These are phyloP conservation scores for Jatropha podagrica DNA, from an alignment of 441 rosid species.

Conservation along the genomic window DNA sequence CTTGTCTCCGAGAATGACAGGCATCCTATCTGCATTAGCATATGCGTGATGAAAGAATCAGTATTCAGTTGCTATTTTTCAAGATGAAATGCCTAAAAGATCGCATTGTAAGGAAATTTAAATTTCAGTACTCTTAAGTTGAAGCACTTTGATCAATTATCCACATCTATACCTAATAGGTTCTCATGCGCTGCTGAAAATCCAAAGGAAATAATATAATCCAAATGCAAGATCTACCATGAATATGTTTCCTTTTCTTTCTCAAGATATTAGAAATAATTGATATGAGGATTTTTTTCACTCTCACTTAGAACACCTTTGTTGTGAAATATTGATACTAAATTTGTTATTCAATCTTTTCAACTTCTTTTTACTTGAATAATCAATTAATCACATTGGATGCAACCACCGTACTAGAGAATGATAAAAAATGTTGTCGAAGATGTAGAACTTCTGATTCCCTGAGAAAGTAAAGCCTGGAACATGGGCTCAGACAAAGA, in stretches of 20 bases:
- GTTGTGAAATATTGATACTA: neutral
- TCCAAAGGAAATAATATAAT: neutral
- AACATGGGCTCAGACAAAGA: neutral
- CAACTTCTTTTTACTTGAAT: neutral
- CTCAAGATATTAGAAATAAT: neutral
- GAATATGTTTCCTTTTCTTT: neutral
- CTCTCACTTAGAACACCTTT: neutral
- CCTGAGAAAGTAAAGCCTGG: neutral
- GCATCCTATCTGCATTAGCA: conserved; percentile 69
- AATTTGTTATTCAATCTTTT: neutral
- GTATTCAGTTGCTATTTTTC: neutral
- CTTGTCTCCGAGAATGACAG: conserved; percentile 73
- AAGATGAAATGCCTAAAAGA: neutral
- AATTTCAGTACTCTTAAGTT: neutral
- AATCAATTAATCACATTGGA: neutral
- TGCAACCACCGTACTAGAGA: neutral
- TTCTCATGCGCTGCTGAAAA: too few species aligned
- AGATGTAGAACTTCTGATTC: neutral
- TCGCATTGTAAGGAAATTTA: neutral
- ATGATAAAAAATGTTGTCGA: neutral
- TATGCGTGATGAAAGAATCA: conserved; percentile 7
- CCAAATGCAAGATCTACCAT: neutral
- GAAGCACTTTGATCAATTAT: neutral
- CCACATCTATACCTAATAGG: neutral
- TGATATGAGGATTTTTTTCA: neutral